Base-by-base conservation (phyloP, 306 rosid species). In the Vachellia collinsii region DNA sequence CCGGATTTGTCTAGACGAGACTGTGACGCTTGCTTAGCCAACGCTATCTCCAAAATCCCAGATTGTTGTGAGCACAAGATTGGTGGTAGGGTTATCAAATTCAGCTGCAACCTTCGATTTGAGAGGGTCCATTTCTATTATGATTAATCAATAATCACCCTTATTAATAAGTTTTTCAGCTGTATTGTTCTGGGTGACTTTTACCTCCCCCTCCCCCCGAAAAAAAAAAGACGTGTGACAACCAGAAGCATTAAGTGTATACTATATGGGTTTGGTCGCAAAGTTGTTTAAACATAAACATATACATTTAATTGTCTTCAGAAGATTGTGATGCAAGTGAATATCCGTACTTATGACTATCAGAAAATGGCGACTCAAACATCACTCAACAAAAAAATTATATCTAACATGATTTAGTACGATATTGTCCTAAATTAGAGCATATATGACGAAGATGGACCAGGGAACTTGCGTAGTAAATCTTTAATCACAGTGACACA, bases 31-130 rank as follows among this genome's bases (percentile, higher is more conserved):
- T 85, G 88, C 70, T 51, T 82, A 8, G 41, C 3, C 7, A 0
- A 0, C 0, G 62, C 67, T 8, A 1, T 75, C 17, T 0, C 0
- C 1, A 1, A n/a, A 1, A 34, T 82, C 11, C 53, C 47, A 13
- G 0, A 0, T 0, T 79, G 79, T 79, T 78, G 74, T 39, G 44
- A 1, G 1, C 17, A 56, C 65, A 7, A 79, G 66, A 1, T 53
- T 19, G 73, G 73, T 41, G 73, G 51, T 9, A 68, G 73, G 36
- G 34, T 68, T 68, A 20, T 68, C 16, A 73, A 19, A 39, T 84
- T 80, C 9, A 83, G 85, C 50, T 83, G 86, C 34, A 83, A 72
- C 20, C 0, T 76, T 36, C 62, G 64, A 50, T 86, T 16, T 67
- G 83, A 81, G 41, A 1, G 0, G 11, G 0, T 0, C 4, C 48